phyloP scores from a whole-genome alignment of 306 rosid genomes.

The Sechiopsis laciniata region DNA sequence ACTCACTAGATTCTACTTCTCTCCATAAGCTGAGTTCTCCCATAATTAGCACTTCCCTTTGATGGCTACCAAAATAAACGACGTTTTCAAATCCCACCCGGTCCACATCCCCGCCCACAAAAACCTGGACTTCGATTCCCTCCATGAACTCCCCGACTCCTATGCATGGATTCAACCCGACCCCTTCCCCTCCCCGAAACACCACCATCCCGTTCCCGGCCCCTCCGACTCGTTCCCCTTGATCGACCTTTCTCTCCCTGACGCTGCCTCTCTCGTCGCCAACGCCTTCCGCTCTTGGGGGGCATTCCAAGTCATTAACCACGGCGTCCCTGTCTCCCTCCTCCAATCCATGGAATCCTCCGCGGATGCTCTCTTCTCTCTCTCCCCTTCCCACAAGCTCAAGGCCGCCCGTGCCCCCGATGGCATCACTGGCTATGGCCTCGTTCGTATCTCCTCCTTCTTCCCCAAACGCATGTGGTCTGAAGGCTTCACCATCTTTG shows the following conservation, averaged over 20 bases:
- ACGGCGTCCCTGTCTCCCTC: slow-evolving; percentile 43
- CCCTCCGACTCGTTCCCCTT: slow-evolving; percentile 31
- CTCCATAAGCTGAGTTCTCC: too few relatives aligned
- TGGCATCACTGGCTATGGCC: slow-evolving; percentile 66
- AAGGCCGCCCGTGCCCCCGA: slow-evolving; percentile 68
- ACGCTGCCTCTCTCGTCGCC: slow-evolving; percentile 45
- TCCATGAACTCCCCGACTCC: slow-evolving; percentile 68
- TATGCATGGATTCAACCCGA: slow-evolving; percentile 54
- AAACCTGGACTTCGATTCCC: slow-evolving; percentile 55
- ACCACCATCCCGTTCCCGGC: too few relatives aligned
- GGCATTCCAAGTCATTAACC: slow-evolving; percentile 64
- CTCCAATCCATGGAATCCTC: slow-evolving; percentile 41
- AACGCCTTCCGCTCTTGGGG: slow-evolving; percentile 87
- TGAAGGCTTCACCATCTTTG: slow-evolving; percentile 77
- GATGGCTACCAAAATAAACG: slow-evolving; percentile 11
- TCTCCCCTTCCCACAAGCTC: slow-evolving; percentile 52
- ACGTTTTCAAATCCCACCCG: slow-evolving; percentile 54
- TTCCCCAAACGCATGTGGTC: slow-evolving; percentile 96
- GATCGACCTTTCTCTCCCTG: slow-evolving; percentile 59
- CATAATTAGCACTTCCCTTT: too few relatives aligned
- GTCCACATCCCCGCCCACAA: slow-evolving; percentile 41
- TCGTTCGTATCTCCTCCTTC: slow-evolving; percentile 75
- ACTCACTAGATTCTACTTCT: too few relatives aligned
- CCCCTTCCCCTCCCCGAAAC: slow-evolving; percentile 7
- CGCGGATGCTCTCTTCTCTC: slow-evolving; percentile 51